phyloP scores from a whole-genome alignment of 148 eudicot genomes.

The Silene latifolia region DNA sequence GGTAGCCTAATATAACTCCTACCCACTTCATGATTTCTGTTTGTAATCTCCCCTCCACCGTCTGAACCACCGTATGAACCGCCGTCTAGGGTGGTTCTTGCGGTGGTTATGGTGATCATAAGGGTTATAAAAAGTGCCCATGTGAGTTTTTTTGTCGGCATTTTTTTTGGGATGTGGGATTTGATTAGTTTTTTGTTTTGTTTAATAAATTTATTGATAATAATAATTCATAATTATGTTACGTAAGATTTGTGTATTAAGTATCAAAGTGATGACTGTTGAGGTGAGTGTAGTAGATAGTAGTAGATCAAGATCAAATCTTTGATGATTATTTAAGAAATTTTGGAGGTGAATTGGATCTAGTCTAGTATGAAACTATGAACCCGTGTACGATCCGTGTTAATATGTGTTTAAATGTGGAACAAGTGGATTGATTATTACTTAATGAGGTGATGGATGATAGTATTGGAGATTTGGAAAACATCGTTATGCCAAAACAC shows the following conservation, averaged over 20 bases:
- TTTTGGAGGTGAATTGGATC: too few species aligned
- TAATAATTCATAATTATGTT: neutral
- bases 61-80: neutral
- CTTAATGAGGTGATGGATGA: too few species aligned
- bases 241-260: too few species aligned
- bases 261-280: neutral
- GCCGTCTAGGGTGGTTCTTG: conserved; percentile 16
- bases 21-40: conserved; percentile 12
- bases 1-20: conserved; percentile 8
- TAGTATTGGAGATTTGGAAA: too few species aligned
- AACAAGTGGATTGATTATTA: too few species aligned
- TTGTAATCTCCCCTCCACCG: neutral
- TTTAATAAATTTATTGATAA: too few species aligned
- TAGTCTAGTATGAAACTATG: too few species aligned
- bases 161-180: neutral
- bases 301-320: too few species aligned
- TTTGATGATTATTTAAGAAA: too few species aligned
- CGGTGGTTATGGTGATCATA: conserved; percentile 21
- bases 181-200: neutral
- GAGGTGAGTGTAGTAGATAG: neutral
- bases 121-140: conserved; percentile 19
- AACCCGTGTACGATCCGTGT: too few species aligned
- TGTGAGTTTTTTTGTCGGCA: neutral
- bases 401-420: too few species aligned
- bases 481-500: too few species aligned